Percentiles rank a stretch among this genome's conserved stretches.
Conservation (phyloP, 495 filamentous ascomycete genomes). For the Ramalina intermedia region DNA sequence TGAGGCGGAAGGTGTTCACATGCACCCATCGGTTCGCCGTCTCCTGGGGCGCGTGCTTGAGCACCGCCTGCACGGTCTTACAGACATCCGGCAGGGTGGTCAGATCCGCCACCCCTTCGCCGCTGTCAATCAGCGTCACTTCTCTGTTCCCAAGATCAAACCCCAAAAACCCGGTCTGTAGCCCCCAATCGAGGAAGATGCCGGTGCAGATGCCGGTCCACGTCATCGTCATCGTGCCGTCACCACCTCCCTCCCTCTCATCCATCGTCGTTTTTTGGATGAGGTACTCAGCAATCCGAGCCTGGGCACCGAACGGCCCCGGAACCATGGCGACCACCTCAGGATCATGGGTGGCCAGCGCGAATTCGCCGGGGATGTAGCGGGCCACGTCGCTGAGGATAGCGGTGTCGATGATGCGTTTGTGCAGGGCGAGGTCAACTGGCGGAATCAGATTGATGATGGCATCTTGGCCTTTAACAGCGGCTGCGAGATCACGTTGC, state of each 20-base stretch:
- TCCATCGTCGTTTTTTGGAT: conserved; percentile 18
- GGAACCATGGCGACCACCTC: conserved; percentile 29
- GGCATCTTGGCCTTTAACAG: conserved; percentile 34
- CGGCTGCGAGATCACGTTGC: conserved; percentile 27
- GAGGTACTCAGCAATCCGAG: conserved; percentile 25
- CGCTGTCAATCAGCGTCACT: conserved; percentile 32
- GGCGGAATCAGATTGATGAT: conserved; percentile 25
- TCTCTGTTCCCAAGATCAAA: conserved; percentile 27
- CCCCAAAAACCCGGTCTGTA: conserved; percentile 30
- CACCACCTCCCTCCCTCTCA: too few species aligned
- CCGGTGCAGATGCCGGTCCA: conserved; percentile 37
- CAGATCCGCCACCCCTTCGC: conserved; percentile 22
- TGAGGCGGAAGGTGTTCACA: conserved; percentile 28
- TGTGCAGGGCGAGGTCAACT: conserved; percentile 20
- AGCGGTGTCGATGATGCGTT: conserved; percentile 35
- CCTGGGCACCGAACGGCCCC: conserved; percentile 24
- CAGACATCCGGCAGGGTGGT: conserved; percentile 29
- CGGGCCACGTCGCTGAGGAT: conserved; percentile 36
- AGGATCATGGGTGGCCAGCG: conserved; percentile 16
- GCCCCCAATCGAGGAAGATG: conserved; percentile 13
- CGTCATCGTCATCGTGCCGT: conserved; percentile 21
- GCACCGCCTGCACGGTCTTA: conserved; percentile 24
- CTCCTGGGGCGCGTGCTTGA: conserved; percentile 21
- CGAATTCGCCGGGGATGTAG: conserved; percentile 41
- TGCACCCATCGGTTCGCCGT: conserved; percentile 36